phyloP scores from a whole-genome alignment of 2,329 filamentous ascomycete species.

The Exophiala spinifera region DNA sequence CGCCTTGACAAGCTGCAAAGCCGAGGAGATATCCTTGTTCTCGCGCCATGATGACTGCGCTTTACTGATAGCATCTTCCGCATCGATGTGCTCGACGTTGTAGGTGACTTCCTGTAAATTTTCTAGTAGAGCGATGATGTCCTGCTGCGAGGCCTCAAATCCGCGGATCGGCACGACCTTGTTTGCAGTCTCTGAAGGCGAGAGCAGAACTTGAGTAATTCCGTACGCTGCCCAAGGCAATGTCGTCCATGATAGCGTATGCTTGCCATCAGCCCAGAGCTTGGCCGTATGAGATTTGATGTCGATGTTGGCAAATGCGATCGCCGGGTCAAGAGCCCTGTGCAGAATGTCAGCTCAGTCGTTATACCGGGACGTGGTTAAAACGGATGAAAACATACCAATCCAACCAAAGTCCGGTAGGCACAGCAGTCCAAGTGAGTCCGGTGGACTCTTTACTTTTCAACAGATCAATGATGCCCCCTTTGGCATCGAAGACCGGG shows the following conservation, averaged over 20 bases:
- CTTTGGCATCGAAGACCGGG: slow-evolving; percentile 29
- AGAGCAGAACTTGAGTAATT: slow-evolving; percentile 47
- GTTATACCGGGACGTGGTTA: not conserved
- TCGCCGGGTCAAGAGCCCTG: slow-evolving; percentile 31
- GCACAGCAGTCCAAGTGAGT: slow-evolving; percentile 21
- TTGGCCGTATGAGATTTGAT: slow-evolving; percentile 38
- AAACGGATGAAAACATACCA: slow-evolving; percentile 26
- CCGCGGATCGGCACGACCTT: slow-evolving; percentile 47
- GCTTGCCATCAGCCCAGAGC: slow-evolving; percentile 51
- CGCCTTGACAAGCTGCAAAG: slow-evolving; percentile 11
- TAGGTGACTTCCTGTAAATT: slow-evolving; percentile 7
- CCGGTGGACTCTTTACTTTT: slow-evolving; percentile 17
- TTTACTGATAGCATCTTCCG: not conserved
- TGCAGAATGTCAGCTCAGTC: not conserved
- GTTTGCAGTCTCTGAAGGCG: slow-evolving; percentile 55
- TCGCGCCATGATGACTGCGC: slow-evolving; percentile 4
- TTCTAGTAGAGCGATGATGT: slow-evolving; percentile 33
- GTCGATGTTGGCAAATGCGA: slow-evolving; percentile 45
- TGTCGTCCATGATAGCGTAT: slow-evolving; percentile 47
- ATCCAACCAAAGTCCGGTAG: slow-evolving; percentile 32
- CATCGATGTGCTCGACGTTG: not conserved
- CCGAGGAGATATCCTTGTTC: slow-evolving; percentile 6
- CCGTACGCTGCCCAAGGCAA: slow-evolving; percentile 47
- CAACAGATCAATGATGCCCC: slow-evolving; percentile 31
- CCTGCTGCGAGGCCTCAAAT: slow-evolving; percentile 44